Evolutionary conservation across 371 early-diverging fungal genomes (phyloP), one percentile per base, ranked within the genome.

Genomic region (Haplosporangium sp.): DNA sequence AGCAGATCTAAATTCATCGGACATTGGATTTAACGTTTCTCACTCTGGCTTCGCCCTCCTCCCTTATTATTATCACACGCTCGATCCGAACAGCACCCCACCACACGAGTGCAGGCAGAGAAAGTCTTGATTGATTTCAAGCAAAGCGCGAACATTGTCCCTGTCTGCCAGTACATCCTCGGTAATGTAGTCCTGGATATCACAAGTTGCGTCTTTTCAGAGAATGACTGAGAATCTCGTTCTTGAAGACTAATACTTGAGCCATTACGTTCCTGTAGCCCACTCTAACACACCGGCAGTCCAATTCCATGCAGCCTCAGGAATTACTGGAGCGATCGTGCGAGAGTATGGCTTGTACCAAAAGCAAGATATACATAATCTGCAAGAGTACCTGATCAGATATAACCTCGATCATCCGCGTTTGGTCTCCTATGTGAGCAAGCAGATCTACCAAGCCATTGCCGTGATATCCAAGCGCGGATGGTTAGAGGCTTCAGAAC

Each of bases 381-480:
- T 92, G 23, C 88, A 89, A 69, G 84, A 83, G 18, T 88, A 86
- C 63, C 66, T 92, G 65, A 77, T 92, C 50, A 84, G 84, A 13
- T 90, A 85, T 61, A 88, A 85, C 61, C 62, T 90, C 29, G 81
- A 88, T 18, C 73, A 70, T 20, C 59, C 69, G 43, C 50, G 69
- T 48, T 45, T 82, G 7, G 69, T 67, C 53, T 45, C 59, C 0
- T 82, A 67, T 58, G 82, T 76, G n/a, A 60, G 67, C 52, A 74
- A 80, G 53, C 82, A 82, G 64, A 66, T 80, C 42, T 73, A 81
- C 41, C 81, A 82, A 47, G 76, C 73, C 14, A 80, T 85, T 45
- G 83, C 91, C 29, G 84, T 91, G 37, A 86, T 91, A 48, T 88
- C 87, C 12, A 92, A 92, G 72, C 86, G 92, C 38, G 88, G 90